A percentile compares a stretch with the other conserved stretches of the same genome.
Evolutionary conservation across 345 rosid species (phyloP).

Genomic region (Corymbia maculata): DNA sequence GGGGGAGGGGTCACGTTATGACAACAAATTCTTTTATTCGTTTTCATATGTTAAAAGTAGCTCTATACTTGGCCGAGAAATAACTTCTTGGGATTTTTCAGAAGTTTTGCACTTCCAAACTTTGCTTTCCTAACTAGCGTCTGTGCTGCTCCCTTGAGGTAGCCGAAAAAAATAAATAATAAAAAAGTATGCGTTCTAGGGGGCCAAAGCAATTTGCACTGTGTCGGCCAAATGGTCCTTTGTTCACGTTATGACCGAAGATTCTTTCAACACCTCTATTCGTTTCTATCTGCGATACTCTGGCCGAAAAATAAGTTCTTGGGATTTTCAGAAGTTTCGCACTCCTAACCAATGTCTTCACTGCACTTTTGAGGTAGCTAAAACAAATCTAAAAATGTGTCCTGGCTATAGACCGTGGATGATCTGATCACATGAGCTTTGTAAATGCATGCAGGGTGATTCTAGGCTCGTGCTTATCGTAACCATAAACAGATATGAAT

Average conservation of each 20-base stretch:
- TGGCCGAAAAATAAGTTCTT: not conserved
- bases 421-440: not conserved
- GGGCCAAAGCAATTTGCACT: constrained; percentile 32
- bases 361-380: not conserved
- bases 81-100: no score
- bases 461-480: not conserved
- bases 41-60: no score
- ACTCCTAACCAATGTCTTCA: not conserved
- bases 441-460: not conserved
- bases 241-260: constrained; percentile 58
- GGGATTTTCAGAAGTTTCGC: not conserved
- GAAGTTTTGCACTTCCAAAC: no score
- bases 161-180: no score
- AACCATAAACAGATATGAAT: not conserved
- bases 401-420: not conserved
- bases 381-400: not conserved
- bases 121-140: no score
- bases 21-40: no score
- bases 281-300: not conserved
- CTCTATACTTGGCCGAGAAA: no score
- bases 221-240: constrained; percentile 50
- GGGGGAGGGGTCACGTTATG: constrained; percentile 14
- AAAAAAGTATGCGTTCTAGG: not conserved
- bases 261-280: not conserved
- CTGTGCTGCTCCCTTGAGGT: no score